Evolutionary conservation across 176 grass and related monocot genomes (phyloP).

Genomic region (Musa acuminata): DNA sequence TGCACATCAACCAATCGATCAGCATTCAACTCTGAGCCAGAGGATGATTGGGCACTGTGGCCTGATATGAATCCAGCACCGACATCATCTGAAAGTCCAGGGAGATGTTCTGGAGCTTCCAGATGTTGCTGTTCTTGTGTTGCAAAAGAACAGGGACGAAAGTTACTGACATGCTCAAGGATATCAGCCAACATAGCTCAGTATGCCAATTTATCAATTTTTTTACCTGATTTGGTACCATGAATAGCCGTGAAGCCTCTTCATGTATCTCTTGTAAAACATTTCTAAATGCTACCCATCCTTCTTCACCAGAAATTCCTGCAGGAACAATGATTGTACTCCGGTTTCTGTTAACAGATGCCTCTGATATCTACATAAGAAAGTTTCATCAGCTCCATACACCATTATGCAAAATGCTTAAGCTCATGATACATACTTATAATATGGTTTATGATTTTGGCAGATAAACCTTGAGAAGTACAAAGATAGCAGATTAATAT

Average conservation of each 20-base stretch:
- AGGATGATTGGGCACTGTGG: slow-evolving; percentile 45
- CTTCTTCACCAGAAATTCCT: slow-evolving; percentile 91
- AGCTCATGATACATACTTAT: not conserved
- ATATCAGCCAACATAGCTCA: not conserved
- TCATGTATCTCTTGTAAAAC: slow-evolving; percentile 81
- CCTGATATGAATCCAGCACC: slow-evolving; percentile 96
- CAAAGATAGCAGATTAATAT: not conserved
- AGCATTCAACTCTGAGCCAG: slow-evolving; percentile 50
- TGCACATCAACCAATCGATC: slow-evolving; percentile 65
- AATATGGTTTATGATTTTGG: not conserved
- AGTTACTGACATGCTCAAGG: too few relatives aligned
- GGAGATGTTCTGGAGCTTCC: slow-evolving; percentile 63
- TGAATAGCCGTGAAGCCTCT: slow-evolving; percentile 52
- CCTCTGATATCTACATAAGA: slow-evolving; percentile 66
- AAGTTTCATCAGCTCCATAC: not conserved
- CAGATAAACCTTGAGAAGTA: not conserved
- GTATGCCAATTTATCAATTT: not conserved
- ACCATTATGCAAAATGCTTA: not conserved
- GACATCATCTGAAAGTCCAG: slow-evolving; percentile 85
- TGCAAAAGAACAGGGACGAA: too few relatives aligned
- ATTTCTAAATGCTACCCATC: slow-evolving; percentile 92
- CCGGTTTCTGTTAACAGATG: slow-evolving; percentile 86
- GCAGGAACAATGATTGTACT: slow-evolving; percentile 95
- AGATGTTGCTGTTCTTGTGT: slow-evolving; percentile 45
- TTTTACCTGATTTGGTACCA: slow-evolving; percentile 69